These are phyloP conservation scores for Leucoagaricus sp. DNA, from an alignment of 1,284 basidiomycete species.

Conservation along the genomic window DNA sequence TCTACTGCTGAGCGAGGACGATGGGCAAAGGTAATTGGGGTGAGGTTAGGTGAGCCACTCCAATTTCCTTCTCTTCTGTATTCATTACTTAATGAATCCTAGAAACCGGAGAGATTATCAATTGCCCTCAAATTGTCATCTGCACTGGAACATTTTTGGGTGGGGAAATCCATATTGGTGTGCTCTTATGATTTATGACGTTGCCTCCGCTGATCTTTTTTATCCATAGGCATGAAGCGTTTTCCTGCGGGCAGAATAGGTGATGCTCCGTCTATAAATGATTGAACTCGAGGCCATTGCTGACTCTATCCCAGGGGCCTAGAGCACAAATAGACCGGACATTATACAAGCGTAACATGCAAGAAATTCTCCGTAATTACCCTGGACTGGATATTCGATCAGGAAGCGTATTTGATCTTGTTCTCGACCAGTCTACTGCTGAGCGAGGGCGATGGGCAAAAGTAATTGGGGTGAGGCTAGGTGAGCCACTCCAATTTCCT, in stretches of 20 bases:
- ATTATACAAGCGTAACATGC: conserved; percentile 83
- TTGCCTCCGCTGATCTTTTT: background rate
- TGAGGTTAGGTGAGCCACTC: conserved; percentile 61
- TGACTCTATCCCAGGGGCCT: conserved; percentile 60
- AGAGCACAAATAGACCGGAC: conserved; percentile 86
- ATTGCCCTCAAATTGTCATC: conserved; percentile 80
- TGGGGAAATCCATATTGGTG: conserved; percentile 88
- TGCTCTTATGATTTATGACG: conserved; percentile 12
- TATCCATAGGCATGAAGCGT: conserved; percentile 60
- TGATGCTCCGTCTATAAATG: conserved; percentile 62
- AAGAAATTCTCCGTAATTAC: conserved; percentile 63
- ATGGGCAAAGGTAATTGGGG: conserved; percentile 63
- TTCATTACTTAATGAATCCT: conserved; percentile 8
- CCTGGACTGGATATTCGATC: conserved; percentile 70
- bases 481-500: conserved; percentile 37
- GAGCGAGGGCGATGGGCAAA: conserved; percentile 46
- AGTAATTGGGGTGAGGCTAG: conserved; percentile 70
- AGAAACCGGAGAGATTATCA: conserved; percentile 78
- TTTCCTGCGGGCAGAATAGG: conserved; percentile 84
- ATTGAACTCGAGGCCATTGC: background rate
- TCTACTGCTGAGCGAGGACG: conserved; percentile 31
- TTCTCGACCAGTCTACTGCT: conserved; percentile 53
- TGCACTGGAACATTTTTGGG: conserved; percentile 91
- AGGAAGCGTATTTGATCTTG: conserved; percentile 80
- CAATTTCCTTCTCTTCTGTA: conserved; percentile 2